Percentiles rank a stretch among this genome's conserved stretches.
phyloP scores from a whole-genome alignment of 1,139 yeast species.

The Debaryomycetaceae sp. region DNA sequence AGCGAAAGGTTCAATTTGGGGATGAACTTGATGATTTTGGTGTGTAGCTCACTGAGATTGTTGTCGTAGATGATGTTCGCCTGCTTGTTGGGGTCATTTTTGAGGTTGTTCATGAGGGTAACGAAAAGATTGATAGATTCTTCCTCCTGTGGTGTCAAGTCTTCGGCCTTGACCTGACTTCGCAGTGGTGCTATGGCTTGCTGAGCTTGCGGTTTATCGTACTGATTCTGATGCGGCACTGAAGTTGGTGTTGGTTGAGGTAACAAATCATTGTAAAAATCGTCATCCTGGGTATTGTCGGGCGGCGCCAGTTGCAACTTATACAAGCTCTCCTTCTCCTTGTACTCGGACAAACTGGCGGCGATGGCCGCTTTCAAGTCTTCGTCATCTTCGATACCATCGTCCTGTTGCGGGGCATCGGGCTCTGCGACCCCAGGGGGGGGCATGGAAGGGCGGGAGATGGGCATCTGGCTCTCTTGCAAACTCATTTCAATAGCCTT shows the following conservation, averaged over 20 bases:
- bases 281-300: constrained; percentile 11
- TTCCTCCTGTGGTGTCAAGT: constrained; percentile 57
- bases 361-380: constrained; percentile 93
- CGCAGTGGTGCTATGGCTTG: constrained; percentile 8
- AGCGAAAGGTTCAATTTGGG: constrained; percentile 73
- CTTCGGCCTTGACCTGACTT: constrained; percentile 17
- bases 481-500: constrained; percentile 77
- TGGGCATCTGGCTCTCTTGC: constrained; percentile 42
- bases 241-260: constrained; percentile 11
- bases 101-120: constrained; percentile 53
- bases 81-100: constrained; percentile 43
- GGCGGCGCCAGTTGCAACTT: constrained; percentile 14
- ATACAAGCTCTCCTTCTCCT: constrained; percentile 31
- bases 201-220: constrained; percentile 8
- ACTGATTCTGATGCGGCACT: constrained; percentile 7
- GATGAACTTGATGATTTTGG: constrained; percentile 58
- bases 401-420: constrained; percentile 23
- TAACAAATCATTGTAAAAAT: constrained; percentile 27
- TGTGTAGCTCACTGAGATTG: constrained; percentile 59
- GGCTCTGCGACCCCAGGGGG: constrained; percentile 11
- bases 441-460: constrained; percentile 13
- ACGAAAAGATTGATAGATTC: constrained; percentile 68
- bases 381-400: constrained; percentile 81
- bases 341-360: constrained; percentile 79
- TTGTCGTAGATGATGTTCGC: constrained; percentile 59